Evolutionary conservation across 352 stramenopile genomes (phyloP), one percentile per base, ranked within the genome.

Genomic region (Pythium aphanidermatum): DNA sequence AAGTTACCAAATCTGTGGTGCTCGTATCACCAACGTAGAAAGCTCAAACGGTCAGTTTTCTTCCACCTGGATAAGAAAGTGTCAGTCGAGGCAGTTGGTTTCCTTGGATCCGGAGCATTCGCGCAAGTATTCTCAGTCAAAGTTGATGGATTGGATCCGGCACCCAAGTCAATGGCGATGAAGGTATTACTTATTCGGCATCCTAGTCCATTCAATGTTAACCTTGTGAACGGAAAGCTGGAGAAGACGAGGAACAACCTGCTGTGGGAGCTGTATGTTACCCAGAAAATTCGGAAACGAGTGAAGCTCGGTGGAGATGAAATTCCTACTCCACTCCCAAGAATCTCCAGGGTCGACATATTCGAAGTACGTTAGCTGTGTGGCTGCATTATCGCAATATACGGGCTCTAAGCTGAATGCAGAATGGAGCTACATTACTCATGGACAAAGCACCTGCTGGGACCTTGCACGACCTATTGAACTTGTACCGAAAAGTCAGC

Each of bases 201-300:
- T n/a, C n/a, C n/a, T n/a, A n/a, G n/a, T n/a, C n/a, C n/a, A n/a
- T n/a, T n/a, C n/a, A n/a, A n/a, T n/a, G n/a, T n/a, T n/a, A n/a
- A n/a, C n/a, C n/a, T n/a, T n/a, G 32, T 38, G 8, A 38, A 16
- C 5, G 19, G 12, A 28, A 11, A 94, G 83, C 68, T 72, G 55
- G 83, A 94, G 55, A 88, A 80, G 26, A 62, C 69, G 24, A 63
- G 68, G 20, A 65, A 65, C 13, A 87, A 86, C 44, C 37, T 94
- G 30, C 60, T 64, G n/a, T 94, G 83, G 83, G 83, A 94, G 36
- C 79, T 85, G 27, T 91, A 78, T 45, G 63, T 90, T 23, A 74
- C 71, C 24, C 68, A 83, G 13, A 34, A 55, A 31, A 45, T 65
- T 32, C 53, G 35, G 11, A 50, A 39, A 45, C 43, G 27, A 28